Evolutionary conservation across 2,329 filamentous ascomycete species (phyloP).

Genomic region (Beauveria caledonica): DNA sequence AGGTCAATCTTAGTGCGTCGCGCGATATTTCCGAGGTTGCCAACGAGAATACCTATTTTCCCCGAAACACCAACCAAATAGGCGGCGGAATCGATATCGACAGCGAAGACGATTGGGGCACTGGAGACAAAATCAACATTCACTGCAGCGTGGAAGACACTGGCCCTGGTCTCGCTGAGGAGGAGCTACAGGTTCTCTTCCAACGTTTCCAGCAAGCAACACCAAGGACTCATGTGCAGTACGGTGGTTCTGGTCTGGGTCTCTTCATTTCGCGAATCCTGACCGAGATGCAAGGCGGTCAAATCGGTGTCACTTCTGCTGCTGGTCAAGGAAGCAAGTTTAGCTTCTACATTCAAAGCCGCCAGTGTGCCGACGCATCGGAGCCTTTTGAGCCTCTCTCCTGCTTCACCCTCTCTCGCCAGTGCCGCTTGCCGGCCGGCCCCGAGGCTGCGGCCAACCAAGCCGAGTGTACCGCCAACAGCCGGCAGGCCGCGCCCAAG

Average conservation of each 20-base stretch:
- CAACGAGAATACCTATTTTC: conserved; percentile 37
- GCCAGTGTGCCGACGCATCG: conserved; percentile 40
- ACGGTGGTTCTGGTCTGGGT: conserved; percentile 61
- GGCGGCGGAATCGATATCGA: conserved; percentile 33
- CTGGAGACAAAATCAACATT: conserved; percentile 62
- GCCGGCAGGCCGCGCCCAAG: background rate
- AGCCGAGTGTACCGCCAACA: background rate
- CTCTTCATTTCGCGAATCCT: conserved; percentile 71
- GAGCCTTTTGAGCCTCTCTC: conserved; percentile 29
- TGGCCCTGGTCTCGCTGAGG: conserved; percentile 55
- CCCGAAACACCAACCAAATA: conserved; percentile 32
- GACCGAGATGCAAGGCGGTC: conserved; percentile 68
- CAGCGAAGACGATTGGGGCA: conserved; percentile 58
- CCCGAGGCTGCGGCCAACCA: background rate
- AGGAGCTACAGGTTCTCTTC: conserved; percentile 59
- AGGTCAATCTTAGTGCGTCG: conserved; percentile 57
- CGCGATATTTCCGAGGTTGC: conserved; percentile 37
- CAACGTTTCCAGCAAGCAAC: conserved; percentile 61
- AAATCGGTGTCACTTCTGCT: conserved; percentile 63
- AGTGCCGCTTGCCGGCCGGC: conserved; percentile 11
- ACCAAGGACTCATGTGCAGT: conserved; percentile 62
- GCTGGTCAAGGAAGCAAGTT: conserved; percentile 65
- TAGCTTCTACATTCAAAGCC: conserved; percentile 66
- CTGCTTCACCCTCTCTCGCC: conserved; percentile 20
- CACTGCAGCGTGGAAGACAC: conserved; percentile 67